Evolutionary conservation across 176 grass and related monocot genomes (phyloP).

Genomic region (Carex scoparia): DNA sequence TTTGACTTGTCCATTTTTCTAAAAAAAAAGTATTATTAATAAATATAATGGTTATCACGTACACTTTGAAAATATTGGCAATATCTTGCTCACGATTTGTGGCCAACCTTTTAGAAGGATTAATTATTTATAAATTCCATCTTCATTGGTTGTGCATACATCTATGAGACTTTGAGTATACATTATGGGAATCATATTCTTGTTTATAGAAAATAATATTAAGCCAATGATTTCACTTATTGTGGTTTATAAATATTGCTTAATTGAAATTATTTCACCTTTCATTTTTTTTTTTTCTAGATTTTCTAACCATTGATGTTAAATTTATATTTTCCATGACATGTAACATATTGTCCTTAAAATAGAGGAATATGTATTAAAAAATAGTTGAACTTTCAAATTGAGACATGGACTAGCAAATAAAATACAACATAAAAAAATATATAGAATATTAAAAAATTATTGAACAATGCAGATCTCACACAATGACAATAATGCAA

Average conservation of each 20-base stretch:
- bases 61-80: neutral
- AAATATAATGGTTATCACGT: slow-evolving; percentile 4
- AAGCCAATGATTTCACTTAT: neutral
- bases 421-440: too few relatives aligned
- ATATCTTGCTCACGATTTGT: neutral
- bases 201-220: neutral
- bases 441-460: too few relatives aligned
- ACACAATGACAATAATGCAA: too few relatives aligned
- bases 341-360: neutral
- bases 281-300: neutral
- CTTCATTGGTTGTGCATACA: neutral
- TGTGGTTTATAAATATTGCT: neutral
- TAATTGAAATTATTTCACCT: neutral
- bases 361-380: too few relatives aligned
- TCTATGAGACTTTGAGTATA: neutral
- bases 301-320: neutral
- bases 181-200: neutral
- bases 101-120: neutral
- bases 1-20: neutral
- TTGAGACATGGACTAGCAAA: too few relatives aligned
- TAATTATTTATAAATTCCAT: neutral
- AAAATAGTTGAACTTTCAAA: too few relatives aligned
- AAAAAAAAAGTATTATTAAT: too few relatives aligned
- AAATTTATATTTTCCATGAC: neutral
- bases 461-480: too few relatives aligned